A percentile compares a stretch with the other conserved stretches of the same genome.
These are phyloP conservation scores for Hortaea werneckii DNA, from an alignment of 2,329 filamentous ascomycete genomes.

Conservation along the genomic window DNA sequence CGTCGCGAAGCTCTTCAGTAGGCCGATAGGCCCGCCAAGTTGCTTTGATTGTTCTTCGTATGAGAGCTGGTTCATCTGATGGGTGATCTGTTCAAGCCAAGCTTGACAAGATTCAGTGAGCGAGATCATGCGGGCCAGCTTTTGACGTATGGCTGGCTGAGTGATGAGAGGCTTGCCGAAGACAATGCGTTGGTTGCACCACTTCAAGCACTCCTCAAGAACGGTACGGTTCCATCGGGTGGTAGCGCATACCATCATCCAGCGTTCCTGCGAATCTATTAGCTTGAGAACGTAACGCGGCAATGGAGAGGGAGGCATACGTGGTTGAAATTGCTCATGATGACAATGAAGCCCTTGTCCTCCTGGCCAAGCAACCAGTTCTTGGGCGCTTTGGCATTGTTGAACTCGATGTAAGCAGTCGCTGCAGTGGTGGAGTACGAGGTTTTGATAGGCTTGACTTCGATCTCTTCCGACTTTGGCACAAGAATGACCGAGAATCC, in stretches of 20 bases:
- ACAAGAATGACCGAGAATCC: slow-evolving; percentile 70
- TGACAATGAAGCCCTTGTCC: slow-evolving; percentile 76
- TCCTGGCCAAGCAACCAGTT: slow-evolving; percentile 70
- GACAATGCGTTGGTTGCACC: slow-evolving; percentile 76
- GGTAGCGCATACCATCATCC: slow-evolving; percentile 40
- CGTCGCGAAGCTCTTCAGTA: slow-evolving; percentile 71
- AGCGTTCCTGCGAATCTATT: slow-evolving; percentile 18
- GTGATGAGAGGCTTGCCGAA: slow-evolving; percentile 75
- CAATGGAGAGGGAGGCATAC: slow-evolving; percentile 24
- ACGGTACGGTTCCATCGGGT: slow-evolving; percentile 57
- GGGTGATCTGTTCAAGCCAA: slow-evolving; percentile 75
- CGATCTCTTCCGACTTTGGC: slow-evolving; percentile 61
- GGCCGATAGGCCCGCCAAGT: slow-evolving; percentile 69
- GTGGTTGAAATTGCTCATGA: slow-evolving; percentile 83
- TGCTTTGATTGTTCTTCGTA: slow-evolving; percentile 66
- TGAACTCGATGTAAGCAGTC: slow-evolving; percentile 71
- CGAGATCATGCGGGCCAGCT: slow-evolving; percentile 83
- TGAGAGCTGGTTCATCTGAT: slow-evolving; percentile 80
- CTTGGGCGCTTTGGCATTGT: slow-evolving; percentile 76
- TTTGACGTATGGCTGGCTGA: slow-evolving; percentile 71
- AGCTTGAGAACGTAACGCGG: not conserved
- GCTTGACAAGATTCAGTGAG: slow-evolving; percentile 72
- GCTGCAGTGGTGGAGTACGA: slow-evolving; percentile 70
- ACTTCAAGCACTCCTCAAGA: slow-evolving; percentile 77
- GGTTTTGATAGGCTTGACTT: slow-evolving; percentile 70